Percentiles rank a stretch among this genome's conserved stretches.
Conservation (phyloP, 2,329 filamentous ascomycete genomes). For the Clarireedia hainanense region DNA sequence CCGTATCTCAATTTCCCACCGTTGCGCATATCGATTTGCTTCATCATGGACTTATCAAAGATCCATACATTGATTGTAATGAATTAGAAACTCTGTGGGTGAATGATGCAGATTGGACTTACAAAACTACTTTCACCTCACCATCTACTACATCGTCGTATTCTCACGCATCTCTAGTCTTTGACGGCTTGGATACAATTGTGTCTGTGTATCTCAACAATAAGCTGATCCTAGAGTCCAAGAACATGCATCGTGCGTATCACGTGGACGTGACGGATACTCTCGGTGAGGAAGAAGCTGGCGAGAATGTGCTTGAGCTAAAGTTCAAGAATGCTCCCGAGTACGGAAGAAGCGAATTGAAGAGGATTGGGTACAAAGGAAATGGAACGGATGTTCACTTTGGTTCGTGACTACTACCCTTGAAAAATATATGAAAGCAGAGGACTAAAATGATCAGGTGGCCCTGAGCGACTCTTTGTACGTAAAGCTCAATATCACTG, state of each 20-base stretch:
- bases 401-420: slow-evolving; percentile 12
- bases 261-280: slow-evolving; percentile 39
- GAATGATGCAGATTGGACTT: slow-evolving; percentile 53
- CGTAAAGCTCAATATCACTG: slow-evolving; percentile 65
- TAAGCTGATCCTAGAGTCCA: slow-evolving; percentile 37
- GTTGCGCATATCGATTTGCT: slow-evolving; percentile 58
- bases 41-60: slow-evolving; percentile 45
- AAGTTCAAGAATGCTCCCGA: slow-evolving; percentile 19
- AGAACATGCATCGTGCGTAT: slow-evolving; percentile 48
- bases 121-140: slow-evolving; percentile 36
- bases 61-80: slow-evolving; percentile 55
- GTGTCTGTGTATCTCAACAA: slow-evolving; percentile 43
- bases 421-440: too few species aligned
- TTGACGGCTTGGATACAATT: slow-evolving; percentile 50
- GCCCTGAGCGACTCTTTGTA: slow-evolving; percentile 38
- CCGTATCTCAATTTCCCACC: slow-evolving; percentile 44
- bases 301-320: slow-evolving; percentile 14
- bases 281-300: slow-evolving; percentile 20
- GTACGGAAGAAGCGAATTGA: slow-evolving; percentile 19
- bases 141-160: slow-evolving; percentile 20
- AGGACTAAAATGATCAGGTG: slow-evolving; percentile 20
- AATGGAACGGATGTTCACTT: slow-evolving; percentile 42
- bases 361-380: slow-evolving; percentile 27
- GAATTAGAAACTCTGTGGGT: slow-evolving; percentile 54
- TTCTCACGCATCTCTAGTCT: slow-evolving; percentile 36